Evolutionary conservation across 2,329 filamentous ascomycete species (phyloP), one percentile per base, ranked within the genome.

Genomic region (Hypoxylon rubiginosum): DNA sequence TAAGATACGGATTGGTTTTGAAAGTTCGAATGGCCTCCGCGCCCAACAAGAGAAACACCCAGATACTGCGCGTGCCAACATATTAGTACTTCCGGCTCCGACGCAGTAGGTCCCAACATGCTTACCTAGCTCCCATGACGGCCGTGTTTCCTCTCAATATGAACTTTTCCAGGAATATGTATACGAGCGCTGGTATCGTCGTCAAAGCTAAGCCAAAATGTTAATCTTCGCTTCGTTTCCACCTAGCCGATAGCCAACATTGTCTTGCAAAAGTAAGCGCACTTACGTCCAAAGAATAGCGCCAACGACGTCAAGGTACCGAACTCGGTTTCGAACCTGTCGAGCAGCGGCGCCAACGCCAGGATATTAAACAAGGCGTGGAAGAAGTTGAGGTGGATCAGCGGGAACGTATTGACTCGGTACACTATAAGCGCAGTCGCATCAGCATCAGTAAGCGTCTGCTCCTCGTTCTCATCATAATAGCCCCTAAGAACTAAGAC

Each of bases 251-350:
- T 11, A 21, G 17, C 15, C 19, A n/a, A 7, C 13, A 43, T n/a
- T 17, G 39, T 13, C 17, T 10, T n/a, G 6, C 39, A 19, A 19
- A 51, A n/a, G 21, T 13, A 21, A 46, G 52, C 26, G 66, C 45
- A 86, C 94, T 83, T 84, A 97, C 94, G 94, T 62, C 96, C 96
- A 74, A 96, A 88, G 79, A 98, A 97, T 56, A 98, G 84, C 36
- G 92, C 88, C 68, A 97, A 78, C n/a, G 93, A 91, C 26, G 93
- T 93, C 75, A 98, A 83, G 7, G 95, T 98, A 56, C 96, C 96
- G 79, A 97, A 90, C 78, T 97, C 95, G 67, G 88, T 87, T 82
- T 99, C 96, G 79, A 98, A 99, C 66, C 94, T 88, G 80, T 97
- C 95, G 78, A 99, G 82, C 55, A 99, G 83, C n/a, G 96, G 96